Evolutionary conservation across 2,329 filamentous ascomycete species (phyloP).

Genomic region (Neurospora sp.): DNA sequence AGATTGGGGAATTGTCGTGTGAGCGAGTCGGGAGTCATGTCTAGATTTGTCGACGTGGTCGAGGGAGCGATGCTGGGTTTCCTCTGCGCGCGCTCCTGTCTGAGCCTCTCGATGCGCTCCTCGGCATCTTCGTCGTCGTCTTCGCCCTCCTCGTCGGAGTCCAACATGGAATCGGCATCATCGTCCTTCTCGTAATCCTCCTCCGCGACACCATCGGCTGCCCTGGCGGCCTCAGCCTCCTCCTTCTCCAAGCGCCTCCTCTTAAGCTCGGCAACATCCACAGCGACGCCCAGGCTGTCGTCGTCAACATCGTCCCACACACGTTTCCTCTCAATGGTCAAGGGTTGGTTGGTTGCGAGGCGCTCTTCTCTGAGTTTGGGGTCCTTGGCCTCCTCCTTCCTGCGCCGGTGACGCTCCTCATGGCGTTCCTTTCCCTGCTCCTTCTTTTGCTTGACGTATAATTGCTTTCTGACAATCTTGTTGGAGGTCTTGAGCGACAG

Average conservation of each 20-base stretch:
- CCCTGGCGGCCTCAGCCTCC: conserved; percentile 33
- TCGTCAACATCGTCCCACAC: conserved; percentile 72
- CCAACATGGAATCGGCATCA: conserved; percentile 73
- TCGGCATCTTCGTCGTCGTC: conserved; percentile 29
- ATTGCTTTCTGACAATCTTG: conserved; percentile 68
- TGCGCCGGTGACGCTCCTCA: conserved; percentile 66
- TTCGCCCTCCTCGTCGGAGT: conserved; percentile 39
- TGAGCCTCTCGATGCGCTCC: conserved; percentile 31
- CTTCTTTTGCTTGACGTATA: conserved; percentile 75
- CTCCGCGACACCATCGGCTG: conserved; percentile 28
- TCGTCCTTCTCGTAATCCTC: conserved; percentile 40
- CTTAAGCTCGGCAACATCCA: conserved; percentile 52
- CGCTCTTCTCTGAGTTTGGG: conserved; percentile 65
- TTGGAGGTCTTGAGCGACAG: conserved; percentile 44
- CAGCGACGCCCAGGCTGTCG: conserved; percentile 44
- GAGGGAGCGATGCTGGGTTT: conserved; percentile 47
- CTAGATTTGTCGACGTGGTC: conserved; percentile 53
- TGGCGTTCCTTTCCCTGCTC: conserved; percentile 63
- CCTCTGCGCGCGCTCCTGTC: conserved; percentile 34
- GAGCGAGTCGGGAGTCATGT: conserved; percentile 51
- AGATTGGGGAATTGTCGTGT: conserved; percentile 53
- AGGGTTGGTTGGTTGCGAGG: conserved; percentile 66
- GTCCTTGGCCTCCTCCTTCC: conserved; percentile 78
- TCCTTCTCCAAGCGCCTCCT: conserved; percentile 41
- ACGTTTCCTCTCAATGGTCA: conserved; percentile 78